A percentile compares a stretch with the other conserved stretches of the same genome.
phyloP scores from a whole-genome alignment of 495 filamentous ascomycete genomes.

The Aspergillus steynii region DNA sequence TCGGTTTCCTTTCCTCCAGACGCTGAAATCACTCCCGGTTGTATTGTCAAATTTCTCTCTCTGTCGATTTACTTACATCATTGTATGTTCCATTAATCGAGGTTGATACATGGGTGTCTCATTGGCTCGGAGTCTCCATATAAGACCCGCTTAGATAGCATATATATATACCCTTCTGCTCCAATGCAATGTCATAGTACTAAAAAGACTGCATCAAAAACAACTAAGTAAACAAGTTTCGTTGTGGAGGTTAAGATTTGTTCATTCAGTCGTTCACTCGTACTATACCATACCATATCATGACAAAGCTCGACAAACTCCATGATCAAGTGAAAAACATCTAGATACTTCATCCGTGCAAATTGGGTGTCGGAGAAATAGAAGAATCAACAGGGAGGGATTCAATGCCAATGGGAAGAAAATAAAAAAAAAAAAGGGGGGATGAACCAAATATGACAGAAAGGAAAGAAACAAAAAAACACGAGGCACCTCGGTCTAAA shows the following conservation, averaged over 20 bases:
- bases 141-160: background rate
- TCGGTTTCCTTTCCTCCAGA: background rate
- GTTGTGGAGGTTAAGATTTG: slow-evolving; percentile 13
- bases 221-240: background rate
- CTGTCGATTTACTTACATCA: background rate
- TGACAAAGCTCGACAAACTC: background rate
- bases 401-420: background rate
- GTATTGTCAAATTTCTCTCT: background rate
- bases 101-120: too few relatives aligned
- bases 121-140: too few relatives aligned
- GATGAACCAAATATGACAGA: slow-evolving; percentile 5
- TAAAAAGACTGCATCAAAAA: background rate
- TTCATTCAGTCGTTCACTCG: slow-evolving; percentile 48
- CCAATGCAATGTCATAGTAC: background rate
- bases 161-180: background rate
- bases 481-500: slow-evolving; percentile 5
- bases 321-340: slow-evolving; percentile 3
- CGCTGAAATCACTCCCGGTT: background rate
- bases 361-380: background rate
- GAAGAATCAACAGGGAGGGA: background rate
- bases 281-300: slow-evolving; percentile 26
- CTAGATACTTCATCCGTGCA: background rate
- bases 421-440: slow-evolving; percentile 8
- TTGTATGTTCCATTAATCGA: too few relatives aligned
- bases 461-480: slow-evolving; percentile 7